Evolutionary conservation across 2,329 filamentous ascomycete genomes (phyloP).

Genomic region (Pseudophaeomoniella oleicola): DNA sequence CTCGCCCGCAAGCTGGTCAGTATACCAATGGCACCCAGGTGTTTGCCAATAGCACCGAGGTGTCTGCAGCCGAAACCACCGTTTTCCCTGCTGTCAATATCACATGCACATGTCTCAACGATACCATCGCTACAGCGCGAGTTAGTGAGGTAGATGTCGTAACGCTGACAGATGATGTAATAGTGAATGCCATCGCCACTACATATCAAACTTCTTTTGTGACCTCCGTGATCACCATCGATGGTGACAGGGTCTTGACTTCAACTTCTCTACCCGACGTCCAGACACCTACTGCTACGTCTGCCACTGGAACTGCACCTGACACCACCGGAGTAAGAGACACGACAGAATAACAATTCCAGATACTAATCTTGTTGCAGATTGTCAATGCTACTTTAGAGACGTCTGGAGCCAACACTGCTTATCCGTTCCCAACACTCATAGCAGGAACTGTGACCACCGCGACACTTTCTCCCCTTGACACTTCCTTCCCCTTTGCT

Average conservation of each 20-base stretch:
- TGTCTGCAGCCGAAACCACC: too few species aligned
- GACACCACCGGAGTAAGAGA: constrained; percentile 11
- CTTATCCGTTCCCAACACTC: constrained; percentile 12
- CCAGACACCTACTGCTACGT: constrained; percentile 9
- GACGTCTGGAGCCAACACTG: constrained; percentile 10
- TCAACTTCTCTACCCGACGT: constrained; percentile 2
- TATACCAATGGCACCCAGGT: background rate
- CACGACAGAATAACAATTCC: background rate
- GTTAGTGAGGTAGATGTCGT: background rate
- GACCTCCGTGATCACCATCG: background rate
- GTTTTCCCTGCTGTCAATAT: too few species aligned
- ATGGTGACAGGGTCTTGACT: constrained; percentile 1
- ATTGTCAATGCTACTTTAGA: constrained; percentile 11
- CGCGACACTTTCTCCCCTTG: constrained; percentile 10
- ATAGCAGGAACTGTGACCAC: constrained; percentile 7
- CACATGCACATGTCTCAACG: too few species aligned
- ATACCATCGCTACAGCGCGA: too few species aligned
- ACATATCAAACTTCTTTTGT: background rate
- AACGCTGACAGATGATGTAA: background rate
- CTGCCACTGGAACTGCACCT: constrained; percentile 7
- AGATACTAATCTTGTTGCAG: background rate
- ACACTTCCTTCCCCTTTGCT: constrained; percentile 8
- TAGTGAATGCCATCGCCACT: background rate
- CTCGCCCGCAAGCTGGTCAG: background rate
- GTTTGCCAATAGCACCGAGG: background rate